Evolutionary conservation across 805 yeast genomes (phyloP).

Genomic region (Kodamaea lidongshanica): DNA sequence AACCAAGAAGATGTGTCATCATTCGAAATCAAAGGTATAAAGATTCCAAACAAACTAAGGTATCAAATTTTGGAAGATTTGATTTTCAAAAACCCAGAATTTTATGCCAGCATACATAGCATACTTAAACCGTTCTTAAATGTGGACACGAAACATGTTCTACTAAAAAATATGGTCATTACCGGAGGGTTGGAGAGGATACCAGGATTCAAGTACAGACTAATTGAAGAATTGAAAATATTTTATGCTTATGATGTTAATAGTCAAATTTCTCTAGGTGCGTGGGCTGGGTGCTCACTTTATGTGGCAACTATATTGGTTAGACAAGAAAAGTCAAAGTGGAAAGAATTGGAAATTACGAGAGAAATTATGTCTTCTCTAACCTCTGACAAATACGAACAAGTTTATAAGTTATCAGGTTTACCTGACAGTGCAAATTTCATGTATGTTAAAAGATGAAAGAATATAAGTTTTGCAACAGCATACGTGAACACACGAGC

Average conservation of each 20-base stretch:
- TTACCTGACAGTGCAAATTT: conserved; percentile 2
- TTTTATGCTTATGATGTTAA: conserved; percentile 3
- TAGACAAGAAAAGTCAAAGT: conserved; percentile 11
- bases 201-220: conserved; percentile 18
- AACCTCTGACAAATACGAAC: conserved; percentile 4
- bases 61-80: conserved; percentile 12
- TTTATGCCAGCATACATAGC: conserved; percentile 6
- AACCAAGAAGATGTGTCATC: conserved; percentile 2
- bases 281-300: conserved; percentile 29
- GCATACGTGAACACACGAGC: no score
- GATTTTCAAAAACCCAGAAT: conserved; percentile 7
- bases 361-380: conserved; percentile 13
- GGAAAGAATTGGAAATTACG: conserved; percentile 19
- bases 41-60: conserved; percentile 10
- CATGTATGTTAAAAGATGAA: not conserved
- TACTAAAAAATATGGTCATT: conserved; percentile 17
- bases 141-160: conserved; percentile 16
- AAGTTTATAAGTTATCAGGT: conserved; percentile 6
- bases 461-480: no score
- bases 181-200: conserved; percentile 21
- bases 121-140: conserved; percentile 8
- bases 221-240: conserved; percentile 11
- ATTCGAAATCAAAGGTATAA: conserved; percentile 12
- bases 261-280: conserved; percentile 18
- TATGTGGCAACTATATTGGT: conserved; percentile 19